Evolutionary conservation across 2,329 filamentous ascomycete genomes (phyloP).

Genomic region (Fusarium sulawesiense): DNA sequence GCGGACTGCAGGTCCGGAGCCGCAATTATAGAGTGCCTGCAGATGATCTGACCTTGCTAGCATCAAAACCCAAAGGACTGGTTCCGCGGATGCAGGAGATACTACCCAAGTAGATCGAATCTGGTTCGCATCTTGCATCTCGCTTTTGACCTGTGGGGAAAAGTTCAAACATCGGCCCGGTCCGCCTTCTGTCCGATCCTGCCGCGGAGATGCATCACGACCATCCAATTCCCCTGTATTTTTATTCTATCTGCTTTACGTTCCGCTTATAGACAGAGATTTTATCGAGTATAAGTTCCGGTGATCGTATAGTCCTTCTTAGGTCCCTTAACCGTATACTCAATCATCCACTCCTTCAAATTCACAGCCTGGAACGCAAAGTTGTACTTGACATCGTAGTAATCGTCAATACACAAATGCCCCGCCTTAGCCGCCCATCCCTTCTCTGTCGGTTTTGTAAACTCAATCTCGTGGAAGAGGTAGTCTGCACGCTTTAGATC

Average conservation of each 20-base stretch:
- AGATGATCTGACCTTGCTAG: conserved; percentile 10
- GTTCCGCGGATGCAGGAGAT: conserved; percentile 4
- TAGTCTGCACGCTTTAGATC: conserved; percentile 74
- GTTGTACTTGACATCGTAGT: conserved; percentile 76
- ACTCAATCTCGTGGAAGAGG: conserved; percentile 79
- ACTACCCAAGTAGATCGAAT: conserved; percentile 8
- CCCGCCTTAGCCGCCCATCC: conserved; percentile 74
- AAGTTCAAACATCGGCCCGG: conserved; percentile 9
- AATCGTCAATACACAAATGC: conserved; percentile 78
- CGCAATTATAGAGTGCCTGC: background rate
- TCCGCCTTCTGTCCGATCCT: background rate
- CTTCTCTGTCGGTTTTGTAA: conserved; percentile 54
- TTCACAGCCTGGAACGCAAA: conserved; percentile 71
- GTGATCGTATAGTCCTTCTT: conserved; percentile 77
- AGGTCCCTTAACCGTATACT: conserved; percentile 75
- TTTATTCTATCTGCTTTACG: background rate
- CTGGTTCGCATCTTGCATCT: background rate
- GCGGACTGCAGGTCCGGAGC: background rate
- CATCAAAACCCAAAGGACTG: background rate
- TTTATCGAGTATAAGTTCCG: conserved; percentile 61
- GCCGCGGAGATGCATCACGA: background rate
- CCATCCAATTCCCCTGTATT: background rate
- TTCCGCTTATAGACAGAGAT: too few relatives aligned
- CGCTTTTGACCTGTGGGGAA: conserved; percentile 3
- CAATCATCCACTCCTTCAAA: conserved; percentile 68